Evolutionary conservation across 2,329 filamentous ascomycete genomes (phyloP).

Genomic region (Leptographium galeiforme): DNA sequence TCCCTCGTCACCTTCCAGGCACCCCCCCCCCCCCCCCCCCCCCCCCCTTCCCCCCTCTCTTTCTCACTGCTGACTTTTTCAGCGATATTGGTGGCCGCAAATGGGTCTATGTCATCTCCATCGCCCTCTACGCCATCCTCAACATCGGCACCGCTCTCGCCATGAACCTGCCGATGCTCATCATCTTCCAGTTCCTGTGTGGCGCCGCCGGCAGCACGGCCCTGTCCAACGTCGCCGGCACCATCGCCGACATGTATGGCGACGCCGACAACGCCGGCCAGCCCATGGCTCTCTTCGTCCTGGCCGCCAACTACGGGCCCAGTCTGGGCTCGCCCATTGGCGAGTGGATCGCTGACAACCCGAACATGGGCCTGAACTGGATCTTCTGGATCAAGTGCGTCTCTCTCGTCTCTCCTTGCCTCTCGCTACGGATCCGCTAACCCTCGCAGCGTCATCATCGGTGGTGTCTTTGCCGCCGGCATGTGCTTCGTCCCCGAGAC

Average conservation of each 20-base stretch:
- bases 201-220: constrained; percentile 6
- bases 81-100: constrained; percentile 6
- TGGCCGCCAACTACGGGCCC: constrained; percentile 4
- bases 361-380: constrained; percentile 6
- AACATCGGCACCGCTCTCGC: constrained; percentile 6
- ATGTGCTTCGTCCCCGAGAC: constrained; percentile 6
- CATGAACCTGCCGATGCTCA: constrained; percentile 5
- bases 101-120: constrained; percentile 5
- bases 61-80: background rate
- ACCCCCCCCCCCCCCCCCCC: background rate
- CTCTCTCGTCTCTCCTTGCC: background rate
- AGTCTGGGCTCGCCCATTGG: constrained; percentile 5
- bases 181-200: constrained; percentile 8
- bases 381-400: constrained; percentile 8
- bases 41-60: too few species aligned
- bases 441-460: constrained; percentile 3
- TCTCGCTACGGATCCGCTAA: background rate
- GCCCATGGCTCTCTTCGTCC: constrained; percentile 5
- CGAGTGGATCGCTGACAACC: constrained; percentile 5
- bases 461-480: constrained; percentile 1
- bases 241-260: constrained; percentile 4
- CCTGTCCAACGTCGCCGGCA: constrained; percentile 5
- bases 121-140: constrained; percentile 3
- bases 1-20: background rate
- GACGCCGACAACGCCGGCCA: constrained; percentile 6